Evolutionary conservation across 257 asterid species (phyloP).

Genomic region (Leonotis leonurus): DNA sequence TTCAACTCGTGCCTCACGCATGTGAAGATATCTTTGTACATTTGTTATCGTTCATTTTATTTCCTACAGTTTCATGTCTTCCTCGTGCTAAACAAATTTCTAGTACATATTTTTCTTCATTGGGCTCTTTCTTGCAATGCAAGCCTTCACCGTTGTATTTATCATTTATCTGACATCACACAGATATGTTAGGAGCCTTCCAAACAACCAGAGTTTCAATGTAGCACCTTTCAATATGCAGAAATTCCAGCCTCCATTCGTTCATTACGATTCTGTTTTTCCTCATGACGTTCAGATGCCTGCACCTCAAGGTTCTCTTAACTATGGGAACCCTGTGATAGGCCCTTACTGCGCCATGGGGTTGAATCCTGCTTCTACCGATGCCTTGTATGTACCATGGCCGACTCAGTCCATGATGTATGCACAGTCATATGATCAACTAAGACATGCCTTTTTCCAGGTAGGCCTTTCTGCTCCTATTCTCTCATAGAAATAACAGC

Average conservation of each 20-base stretch:
- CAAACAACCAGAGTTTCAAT: conserved; percentile 42
- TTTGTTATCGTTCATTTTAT: conserved; percentile 51
- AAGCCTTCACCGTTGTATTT: neutral
- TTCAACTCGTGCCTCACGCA: neutral
- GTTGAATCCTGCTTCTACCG: conserved; percentile 51
- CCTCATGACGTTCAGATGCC: conserved; percentile 68
- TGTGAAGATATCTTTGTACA: neutral
- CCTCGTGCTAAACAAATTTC: neutral
- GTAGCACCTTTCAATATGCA: conserved; percentile 44
- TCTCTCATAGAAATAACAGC: neutral
- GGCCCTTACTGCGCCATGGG: conserved; percentile 70
- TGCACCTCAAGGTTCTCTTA: conserved; percentile 48
- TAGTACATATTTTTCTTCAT: neutral
- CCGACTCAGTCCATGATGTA: conserved; percentile 88
- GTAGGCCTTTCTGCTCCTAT: conserved; percentile 25
- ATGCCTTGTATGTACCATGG: conserved; percentile 73
- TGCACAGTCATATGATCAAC: conserved; percentile 82
- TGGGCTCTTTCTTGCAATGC: neutral
- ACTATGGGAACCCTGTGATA: conserved; percentile 57
- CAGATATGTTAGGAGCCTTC: conserved; percentile 75
- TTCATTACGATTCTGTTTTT: conserved; percentile 63
- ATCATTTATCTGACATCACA: neutral
- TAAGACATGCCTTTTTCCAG: conserved; percentile 67
- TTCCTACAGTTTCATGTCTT: conserved; percentile 40
- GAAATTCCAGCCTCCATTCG: conserved; percentile 56